Evolutionary conservation across 768 basidiomycete species (phyloP), one percentile per base, ranked within the genome.

Genomic region (Tulasnella sp.): DNA sequence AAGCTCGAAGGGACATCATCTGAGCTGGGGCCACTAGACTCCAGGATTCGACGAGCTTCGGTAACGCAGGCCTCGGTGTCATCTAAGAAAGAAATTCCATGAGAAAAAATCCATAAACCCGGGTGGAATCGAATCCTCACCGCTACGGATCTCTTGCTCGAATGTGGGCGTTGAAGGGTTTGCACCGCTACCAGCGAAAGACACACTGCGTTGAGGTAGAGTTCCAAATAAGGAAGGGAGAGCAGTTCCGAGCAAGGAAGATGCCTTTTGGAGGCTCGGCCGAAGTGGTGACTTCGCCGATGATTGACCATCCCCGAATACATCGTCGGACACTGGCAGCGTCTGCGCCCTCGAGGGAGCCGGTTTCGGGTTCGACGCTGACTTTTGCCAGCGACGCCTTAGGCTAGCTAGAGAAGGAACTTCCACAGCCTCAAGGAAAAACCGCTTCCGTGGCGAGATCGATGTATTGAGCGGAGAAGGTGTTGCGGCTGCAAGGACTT

Each of bases 111-210:
- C 9, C 40, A 40, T 11, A 75, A n/a, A 75, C 20, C 20, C 5
- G 31, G 2, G 11, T 12, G 16, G 6, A 31, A 42, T 22, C 40
- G 24, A 75, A 40, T 44, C 12, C 74, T 75, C 18, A 75, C 74
- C 74, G 24, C 74, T 75, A 28, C 74, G 74, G 41, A 42, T 75
- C 31, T 48, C 74, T 44, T 42, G 74, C 31, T 37, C 64, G 74
- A 75, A 48, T 24, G 44, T 22, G 12, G 46, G 74, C 3, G 46
- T 31, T 42, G 41, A 75, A 28, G 46, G 74, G 22, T 7, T 44
- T 16, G 46, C 9, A 16, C 24, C 41, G 18, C 44, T 42, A 5
- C 74, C 74, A 24, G 34, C 74, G 74, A 75, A 75, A 16, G 46
- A 48, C 1, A 34, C 6, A 34, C 74, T 48, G 40, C 41, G 46